Conservation (phyloP, 2,329 filamentous ascomycete genomes). For the Botrytis aclada region DNA sequence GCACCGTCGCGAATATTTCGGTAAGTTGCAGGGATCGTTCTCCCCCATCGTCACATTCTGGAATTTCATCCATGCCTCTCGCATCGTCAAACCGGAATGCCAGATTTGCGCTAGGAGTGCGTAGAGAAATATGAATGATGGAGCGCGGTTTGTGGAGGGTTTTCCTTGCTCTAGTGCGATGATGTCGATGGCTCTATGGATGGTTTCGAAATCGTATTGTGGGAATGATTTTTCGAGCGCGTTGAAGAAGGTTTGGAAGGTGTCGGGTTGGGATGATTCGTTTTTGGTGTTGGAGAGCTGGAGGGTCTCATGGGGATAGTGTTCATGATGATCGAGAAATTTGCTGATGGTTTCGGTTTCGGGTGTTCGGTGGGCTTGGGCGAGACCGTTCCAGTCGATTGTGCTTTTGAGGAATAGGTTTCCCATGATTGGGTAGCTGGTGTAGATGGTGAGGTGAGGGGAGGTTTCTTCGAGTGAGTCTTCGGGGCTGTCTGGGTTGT, state of each 20-base stretch:
- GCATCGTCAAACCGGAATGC: neutral
- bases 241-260: neutral
- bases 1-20: neutral
- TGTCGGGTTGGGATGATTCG: neutral
- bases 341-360: neutral
- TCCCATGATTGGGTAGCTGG: neutral
- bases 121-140: neutral
- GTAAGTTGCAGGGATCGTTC: neutral
- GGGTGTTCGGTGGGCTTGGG: neutral
- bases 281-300: neutral
- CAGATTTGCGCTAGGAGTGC: neutral
- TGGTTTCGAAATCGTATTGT: neutral
- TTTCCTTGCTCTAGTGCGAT: neutral
- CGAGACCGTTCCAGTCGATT: neutral
- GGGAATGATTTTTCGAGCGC: neutral
- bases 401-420: neutral
- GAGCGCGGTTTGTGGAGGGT: neutral
- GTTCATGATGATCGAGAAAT: neutral
- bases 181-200: neutral
- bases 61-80: neutral
- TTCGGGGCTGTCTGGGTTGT: neutral
- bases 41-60: no score
- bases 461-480: neutral
- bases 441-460: neutral
- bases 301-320: neutral